These are phyloP conservation scores for Porcisia deanei DNA, from an alignment of 208 protist genomes.

Conservation along the genomic window DNA sequence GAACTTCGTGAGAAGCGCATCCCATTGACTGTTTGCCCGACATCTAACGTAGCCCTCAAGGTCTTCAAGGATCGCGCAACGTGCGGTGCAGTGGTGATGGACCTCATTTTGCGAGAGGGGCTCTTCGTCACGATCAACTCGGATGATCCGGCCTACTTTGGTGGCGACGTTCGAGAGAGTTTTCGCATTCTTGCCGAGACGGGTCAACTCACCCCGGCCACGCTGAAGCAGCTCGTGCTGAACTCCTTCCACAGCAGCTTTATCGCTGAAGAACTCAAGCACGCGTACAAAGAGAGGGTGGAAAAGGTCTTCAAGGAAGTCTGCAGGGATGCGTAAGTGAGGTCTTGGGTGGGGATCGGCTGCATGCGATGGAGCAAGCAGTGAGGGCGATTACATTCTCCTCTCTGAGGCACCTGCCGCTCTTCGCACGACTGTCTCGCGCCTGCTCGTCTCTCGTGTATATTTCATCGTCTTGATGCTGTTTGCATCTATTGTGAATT, in stretches of 20 bases:
- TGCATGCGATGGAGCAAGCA: neutral
- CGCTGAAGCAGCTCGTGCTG: constrained; percentile 37
- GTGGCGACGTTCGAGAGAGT: constrained; percentile 49
- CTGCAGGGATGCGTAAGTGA: constrained; percentile 19
- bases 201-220: constrained; percentile 28
- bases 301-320: constrained; percentile 28
- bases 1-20: constrained; percentile 24
- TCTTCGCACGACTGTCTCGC: neutral
- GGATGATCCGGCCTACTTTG: constrained; percentile 65
- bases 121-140: constrained; percentile 59
- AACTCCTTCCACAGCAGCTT: constrained; percentile 44
- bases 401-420: neutral
- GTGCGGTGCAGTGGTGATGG: constrained; percentile 27
- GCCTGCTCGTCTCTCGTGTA: neutral
- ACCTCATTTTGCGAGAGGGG: constrained; percentile 30
- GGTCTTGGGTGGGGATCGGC: neutral
- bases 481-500: neutral
- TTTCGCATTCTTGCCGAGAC: constrained; percentile 39
- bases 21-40: constrained; percentile 59
- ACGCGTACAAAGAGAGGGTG: constrained; percentile 25
- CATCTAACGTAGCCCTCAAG: constrained; percentile 49
- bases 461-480: neutral
- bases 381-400: neutral
- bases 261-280: constrained; percentile 35
- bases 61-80: constrained; percentile 34